Conservation (phyloP, 257 asterid genomes). For the Ilex asprella region DNA sequence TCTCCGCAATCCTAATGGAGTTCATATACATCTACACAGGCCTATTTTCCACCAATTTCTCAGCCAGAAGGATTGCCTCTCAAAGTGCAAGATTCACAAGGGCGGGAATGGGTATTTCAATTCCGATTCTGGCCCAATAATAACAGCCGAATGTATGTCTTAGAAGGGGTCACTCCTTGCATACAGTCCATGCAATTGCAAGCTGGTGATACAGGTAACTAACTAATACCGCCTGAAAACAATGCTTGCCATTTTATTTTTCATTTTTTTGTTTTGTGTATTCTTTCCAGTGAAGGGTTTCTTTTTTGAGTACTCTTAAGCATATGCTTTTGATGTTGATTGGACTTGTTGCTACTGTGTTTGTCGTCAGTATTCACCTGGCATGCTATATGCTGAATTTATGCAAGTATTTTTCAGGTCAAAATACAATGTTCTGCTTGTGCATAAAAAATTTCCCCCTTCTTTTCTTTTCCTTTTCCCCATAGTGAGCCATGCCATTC, state of each 20-base stretch:
- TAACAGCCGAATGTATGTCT: conserved; percentile 97
- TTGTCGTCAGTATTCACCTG: too few relatives aligned
- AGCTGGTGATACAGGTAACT: conserved; percentile 96
- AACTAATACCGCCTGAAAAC: background rate
- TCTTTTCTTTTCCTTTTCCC: too few relatives aligned
- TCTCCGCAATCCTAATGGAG: conserved; percentile 13
- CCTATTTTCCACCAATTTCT: conserved; percentile 79
- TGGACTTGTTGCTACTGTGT: too few relatives aligned
- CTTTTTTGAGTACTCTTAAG: background rate
- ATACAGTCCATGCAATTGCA: conserved; percentile 87
- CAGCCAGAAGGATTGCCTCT: conserved; percentile 90
- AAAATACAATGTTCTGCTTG: too few relatives aligned
- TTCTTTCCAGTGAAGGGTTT: background rate
- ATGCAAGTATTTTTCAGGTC: too few relatives aligned
- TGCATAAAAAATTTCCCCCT: too few relatives aligned
- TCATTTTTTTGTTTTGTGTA: background rate
- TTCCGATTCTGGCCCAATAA: conserved; percentile 97
- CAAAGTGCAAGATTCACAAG: conserved; percentile 68
- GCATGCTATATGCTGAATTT: too few relatives aligned
- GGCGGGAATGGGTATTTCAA: conserved; percentile 89
- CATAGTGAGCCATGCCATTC: too few relatives aligned
- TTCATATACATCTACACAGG: conserved; percentile 40
- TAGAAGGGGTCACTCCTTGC: conserved; percentile 98
- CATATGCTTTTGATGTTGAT: too few relatives aligned
- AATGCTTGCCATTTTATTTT: background rate